These are phyloP conservation scores for Emmonsiellopsis sp. DNA, from an alignment of 2,329 filamentous ascomycete species.

Conservation along the genomic window DNA sequence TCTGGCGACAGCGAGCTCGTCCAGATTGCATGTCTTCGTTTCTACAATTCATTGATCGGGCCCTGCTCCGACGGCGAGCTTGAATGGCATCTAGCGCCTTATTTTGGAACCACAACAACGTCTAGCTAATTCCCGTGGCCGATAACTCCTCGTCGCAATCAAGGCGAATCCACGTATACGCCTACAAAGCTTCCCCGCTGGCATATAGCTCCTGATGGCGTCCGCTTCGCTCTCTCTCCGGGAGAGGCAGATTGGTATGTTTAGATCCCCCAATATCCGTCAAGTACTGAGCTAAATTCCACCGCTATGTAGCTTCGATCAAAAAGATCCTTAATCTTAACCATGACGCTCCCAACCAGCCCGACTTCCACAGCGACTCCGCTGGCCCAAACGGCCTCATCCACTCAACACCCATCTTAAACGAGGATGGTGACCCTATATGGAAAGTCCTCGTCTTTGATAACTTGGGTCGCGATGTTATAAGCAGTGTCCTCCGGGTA, in stretches of 20 bases:
- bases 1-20: not conserved
- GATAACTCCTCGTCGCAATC: not conserved
- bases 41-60: not conserved
- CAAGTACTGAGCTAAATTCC: not conserved
- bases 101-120: not conserved
- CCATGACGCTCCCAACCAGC: slow-evolving; percentile 49
- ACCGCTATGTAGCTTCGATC: slow-evolving; percentile 59
- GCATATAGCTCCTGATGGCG: slow-evolving; percentile 36
- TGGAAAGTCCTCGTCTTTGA: slow-evolving; percentile 99
- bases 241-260: slow-evolving; percentile 63
- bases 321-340: slow-evolving; percentile 96
- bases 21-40: not conserved
- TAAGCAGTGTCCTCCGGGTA: slow-evolving; percentile 89
- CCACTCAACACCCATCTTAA: slow-evolving; percentile 69
- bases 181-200: slow-evolving; percentile 13
- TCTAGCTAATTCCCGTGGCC: not conserved
- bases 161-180: not conserved
- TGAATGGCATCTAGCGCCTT: not conserved
- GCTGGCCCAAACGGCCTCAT: slow-evolving; percentile 53
- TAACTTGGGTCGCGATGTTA: slow-evolving; percentile 82
- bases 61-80: not conserved
- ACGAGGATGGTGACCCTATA: slow-evolving; percentile 81
- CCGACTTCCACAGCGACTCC: slow-evolving; percentile 49
- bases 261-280: not conserved
- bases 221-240: slow-evolving; percentile 51